Conservation (phyloP, 345 rosid species). For the Passiflora organensis region DNA sequence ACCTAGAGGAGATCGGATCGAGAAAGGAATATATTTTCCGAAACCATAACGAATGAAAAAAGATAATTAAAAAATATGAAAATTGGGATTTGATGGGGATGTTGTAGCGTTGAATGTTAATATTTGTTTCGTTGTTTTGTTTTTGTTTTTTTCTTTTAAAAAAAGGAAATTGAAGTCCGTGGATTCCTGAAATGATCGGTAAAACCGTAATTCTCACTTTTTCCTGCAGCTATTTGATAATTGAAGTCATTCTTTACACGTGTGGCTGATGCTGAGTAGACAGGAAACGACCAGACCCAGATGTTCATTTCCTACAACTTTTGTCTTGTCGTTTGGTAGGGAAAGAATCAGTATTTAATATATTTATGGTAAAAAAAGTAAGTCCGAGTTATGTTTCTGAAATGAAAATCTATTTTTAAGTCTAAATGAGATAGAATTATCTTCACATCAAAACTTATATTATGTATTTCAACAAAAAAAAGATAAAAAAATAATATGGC, state of each 20-base stretch:
- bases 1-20: constrained; percentile 10
- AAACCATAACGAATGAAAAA: constrained; percentile 10
- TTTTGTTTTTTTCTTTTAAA: background rate
- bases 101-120: background rate
- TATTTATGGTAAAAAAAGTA: too few species aligned
- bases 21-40: constrained; percentile 13
- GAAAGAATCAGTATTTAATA: too few species aligned
- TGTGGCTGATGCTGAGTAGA: constrained; percentile 10
- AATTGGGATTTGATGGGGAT: background rate
- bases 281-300: background rate
- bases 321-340: too few species aligned
- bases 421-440: too few species aligned
- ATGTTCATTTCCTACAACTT: too few species aligned
- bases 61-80: background rate
- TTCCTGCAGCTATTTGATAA: background rate
- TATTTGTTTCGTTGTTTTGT: background rate
- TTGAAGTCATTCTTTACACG: constrained; percentile 6
- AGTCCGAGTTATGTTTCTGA: too few species aligned
- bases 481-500: too few species aligned
- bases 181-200: background rate
- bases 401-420: too few species aligned
- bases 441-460: too few species aligned
- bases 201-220: background rate
- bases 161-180: background rate
- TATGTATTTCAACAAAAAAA: too few species aligned